Percentiles rank a stretch among this genome's conserved stretches.
phyloP scores from a whole-genome alignment of 257 asterid species.

The Linderniella brevidens region DNA sequence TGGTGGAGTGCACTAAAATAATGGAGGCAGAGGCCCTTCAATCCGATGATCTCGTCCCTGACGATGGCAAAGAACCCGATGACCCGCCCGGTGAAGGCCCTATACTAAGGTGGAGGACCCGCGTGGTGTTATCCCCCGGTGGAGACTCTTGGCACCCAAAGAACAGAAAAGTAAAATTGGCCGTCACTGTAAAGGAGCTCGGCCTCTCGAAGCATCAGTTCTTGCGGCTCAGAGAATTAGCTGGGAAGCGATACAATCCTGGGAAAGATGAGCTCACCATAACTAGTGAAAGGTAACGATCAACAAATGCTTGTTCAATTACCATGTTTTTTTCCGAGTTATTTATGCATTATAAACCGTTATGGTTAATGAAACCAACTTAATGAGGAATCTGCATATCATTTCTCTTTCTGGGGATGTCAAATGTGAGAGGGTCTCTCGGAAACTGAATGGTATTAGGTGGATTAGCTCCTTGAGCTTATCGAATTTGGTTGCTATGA shows the following conservation, averaged over 20 bases:
- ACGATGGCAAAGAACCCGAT: conserved; percentile 27
- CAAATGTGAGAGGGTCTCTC: too few species aligned
- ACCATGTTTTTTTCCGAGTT: too few species aligned
- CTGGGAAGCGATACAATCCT: conserved; percentile 65
- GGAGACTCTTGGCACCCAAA: conserved; percentile 97
- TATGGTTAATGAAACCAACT: too few species aligned
- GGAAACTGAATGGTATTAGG: too few species aligned
- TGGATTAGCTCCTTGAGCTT: too few species aligned
- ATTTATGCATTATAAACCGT: too few species aligned
- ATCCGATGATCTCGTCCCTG: conserved; percentile 17
- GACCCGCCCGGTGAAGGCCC: conserved; percentile 91
- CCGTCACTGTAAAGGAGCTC: conserved; percentile 73
- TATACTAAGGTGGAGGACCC: conserved; percentile 75
- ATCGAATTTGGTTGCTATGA: too few species aligned
- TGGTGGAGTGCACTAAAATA: conserved; percentile 42
- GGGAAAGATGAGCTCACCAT: conserved; percentile 91
- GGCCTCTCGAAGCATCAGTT: conserved; percentile 70
- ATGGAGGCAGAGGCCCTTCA: conserved; percentile 46
- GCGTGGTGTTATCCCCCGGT: conserved; percentile 74
- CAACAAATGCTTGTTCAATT: too few species aligned
- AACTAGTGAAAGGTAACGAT: conserved; percentile 76
- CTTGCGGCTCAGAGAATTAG: conserved; percentile 66
- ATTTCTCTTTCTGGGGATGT: too few species aligned
- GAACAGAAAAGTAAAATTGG: conserved; percentile 62
- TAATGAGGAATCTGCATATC: too few species aligned